These are phyloP conservation scores for Sergeia podlipaevii DNA, from an alignment of 208 protist genomes.

Conservation along the genomic window DNA sequence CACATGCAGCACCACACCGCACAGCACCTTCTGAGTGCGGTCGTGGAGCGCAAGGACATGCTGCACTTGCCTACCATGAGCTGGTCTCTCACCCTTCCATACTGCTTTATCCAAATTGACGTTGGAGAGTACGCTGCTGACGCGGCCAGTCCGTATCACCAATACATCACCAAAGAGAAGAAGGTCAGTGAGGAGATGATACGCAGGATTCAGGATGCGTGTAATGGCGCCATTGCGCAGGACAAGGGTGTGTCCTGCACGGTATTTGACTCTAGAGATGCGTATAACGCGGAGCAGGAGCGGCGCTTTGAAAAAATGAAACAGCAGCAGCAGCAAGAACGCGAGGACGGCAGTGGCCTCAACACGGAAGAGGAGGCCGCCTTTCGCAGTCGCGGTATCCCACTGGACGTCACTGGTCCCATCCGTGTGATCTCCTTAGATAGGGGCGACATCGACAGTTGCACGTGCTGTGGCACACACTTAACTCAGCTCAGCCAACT, in stretches of 20 bases:
- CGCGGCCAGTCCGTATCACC: slow-evolving; percentile 6
- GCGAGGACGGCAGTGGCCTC: slow-evolving; percentile 5
- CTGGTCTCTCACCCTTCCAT: slow-evolving; percentile 75
- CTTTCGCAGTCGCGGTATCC: slow-evolving; percentile 62
- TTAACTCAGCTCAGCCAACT: slow-evolving; percentile 61
- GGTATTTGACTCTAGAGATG: slow-evolving; percentile 41
- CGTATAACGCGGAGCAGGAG: slow-evolving; percentile 31
- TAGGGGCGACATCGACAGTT: slow-evolving; percentile 47
- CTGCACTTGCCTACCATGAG: slow-evolving; percentile 67
- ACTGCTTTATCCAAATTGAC: slow-evolving; percentile 71
- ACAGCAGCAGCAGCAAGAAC: too few relatives aligned
- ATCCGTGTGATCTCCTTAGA: slow-evolving; percentile 78
- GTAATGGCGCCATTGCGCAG: slow-evolving; percentile 54
- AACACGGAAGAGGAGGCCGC: slow-evolving; percentile 3
- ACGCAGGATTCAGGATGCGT: slow-evolving; percentile 39
- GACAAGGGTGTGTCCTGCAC: slow-evolving; percentile 41
- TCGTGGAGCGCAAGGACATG: slow-evolving; percentile 47
- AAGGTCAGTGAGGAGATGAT: slow-evolving; percentile 52
- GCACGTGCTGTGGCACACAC: slow-evolving; percentile 89
- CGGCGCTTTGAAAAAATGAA: slow-evolving; percentile 1
- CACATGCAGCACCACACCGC: slow-evolving; percentile 94
- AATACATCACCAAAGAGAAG: slow-evolving; percentile 36
- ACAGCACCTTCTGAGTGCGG: slow-evolving; percentile 84
- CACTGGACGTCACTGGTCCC: slow-evolving; percentile 61
- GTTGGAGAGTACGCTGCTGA: slow-evolving; percentile 24